Evolutionary conservation across 768 basidiomycete genomes (phyloP), one percentile per base, ranked within the genome.

Genomic region (Termitomyces sp.): DNA sequence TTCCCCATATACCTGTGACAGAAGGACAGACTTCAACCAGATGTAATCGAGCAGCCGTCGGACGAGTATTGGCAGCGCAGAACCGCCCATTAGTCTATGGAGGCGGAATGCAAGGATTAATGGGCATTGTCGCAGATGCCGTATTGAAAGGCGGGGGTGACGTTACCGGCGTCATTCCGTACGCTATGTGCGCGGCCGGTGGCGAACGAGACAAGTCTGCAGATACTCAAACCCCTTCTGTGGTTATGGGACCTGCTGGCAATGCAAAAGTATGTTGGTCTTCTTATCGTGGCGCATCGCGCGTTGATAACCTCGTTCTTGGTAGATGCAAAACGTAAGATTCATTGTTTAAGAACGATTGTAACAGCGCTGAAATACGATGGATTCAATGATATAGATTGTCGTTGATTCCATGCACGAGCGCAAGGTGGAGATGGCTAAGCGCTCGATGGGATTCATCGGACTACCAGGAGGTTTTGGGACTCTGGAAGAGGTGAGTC

Each of bases 381-480:
- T 39, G 13, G n/a, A n/a, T n/a, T n/a, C n/a, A 22, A 13, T 20
- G 49, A 15, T 36, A 33, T 60, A 88, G 83, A 75, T 92, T 50
- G 67, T 93, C 7, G 90, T 92, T 2, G 73, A 82, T 56, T 88
- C 88, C 0, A 94, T 93, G 89, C 90, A 91, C 58, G 85, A 94
- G 62, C 84, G 95, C 13, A 98, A 98, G 65, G 77, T 89, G 9
- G 85, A 89, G 66, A 97, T 98, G 94, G 94, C 95, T 0, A 81
- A 81, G 59, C 76, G 88, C 9, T 83, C 82, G 0, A 78, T 80
- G 16, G 94, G 85, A 0, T 99, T 99, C 63, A 73, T 98, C 44
- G 91, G 86, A 11, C 74, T 99, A 18, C 95, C 96, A 1, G 96
- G 96, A 18, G 96, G 96, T 0, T 97, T 85, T 65, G 96, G 96